Evolutionary conservation across 2,329 filamentous ascomycete genomes (phyloP).

Genomic region (Neophaeococcomyces mojaviensis): DNA sequence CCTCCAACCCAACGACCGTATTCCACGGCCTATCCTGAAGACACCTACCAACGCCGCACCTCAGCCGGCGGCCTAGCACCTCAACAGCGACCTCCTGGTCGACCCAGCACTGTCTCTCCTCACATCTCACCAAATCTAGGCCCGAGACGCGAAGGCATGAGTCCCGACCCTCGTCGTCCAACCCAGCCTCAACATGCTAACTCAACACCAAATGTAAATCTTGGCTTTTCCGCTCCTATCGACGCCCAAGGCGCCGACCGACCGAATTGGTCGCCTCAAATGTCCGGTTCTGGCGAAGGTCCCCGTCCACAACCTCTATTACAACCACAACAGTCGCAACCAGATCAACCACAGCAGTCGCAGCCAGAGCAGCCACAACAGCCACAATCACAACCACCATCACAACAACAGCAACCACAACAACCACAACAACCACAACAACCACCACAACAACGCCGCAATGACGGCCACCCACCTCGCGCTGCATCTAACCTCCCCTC

Average conservation of each 20-base stretch:
- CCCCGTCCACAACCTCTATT: conserved; percentile 5
- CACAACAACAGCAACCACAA: too few species aligned
- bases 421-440: conserved; percentile 2
- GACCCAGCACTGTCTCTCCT: conserved; percentile 23
- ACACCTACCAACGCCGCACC: conserved; percentile 18
- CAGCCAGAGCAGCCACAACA: too few species aligned
- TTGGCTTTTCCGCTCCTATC: conserved; percentile 41
- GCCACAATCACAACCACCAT: background rate
- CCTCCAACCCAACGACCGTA: conserved; percentile 17
- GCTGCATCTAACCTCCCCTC: conserved; percentile 4
- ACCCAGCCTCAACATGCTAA: conserved; percentile 20
- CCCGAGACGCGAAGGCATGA: background rate
- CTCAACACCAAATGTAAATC: conserved; percentile 32
- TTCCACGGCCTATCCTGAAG: conserved; percentile 7
- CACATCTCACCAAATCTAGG: conserved; percentile 12
- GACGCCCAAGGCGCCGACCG: conserved; percentile 32
- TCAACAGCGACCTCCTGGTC: conserved; percentile 19
- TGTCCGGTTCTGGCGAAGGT: conserved; percentile 20
- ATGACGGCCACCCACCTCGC: background rate
- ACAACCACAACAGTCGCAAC: conserved; percentile 4
- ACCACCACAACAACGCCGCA: background rate
- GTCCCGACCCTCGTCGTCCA: conserved; percentile 19
- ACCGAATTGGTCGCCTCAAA: conserved; percentile 37
- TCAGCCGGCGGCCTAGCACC: conserved; percentile 25
- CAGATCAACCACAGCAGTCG: conserved; percentile 4